Percentiles rank a stretch among this genome's conserved stretches.
Evolutionary conservation across 2,329 filamentous ascomycete species (phyloP).

Genomic region (Xylariomycetidae sp.): DNA sequence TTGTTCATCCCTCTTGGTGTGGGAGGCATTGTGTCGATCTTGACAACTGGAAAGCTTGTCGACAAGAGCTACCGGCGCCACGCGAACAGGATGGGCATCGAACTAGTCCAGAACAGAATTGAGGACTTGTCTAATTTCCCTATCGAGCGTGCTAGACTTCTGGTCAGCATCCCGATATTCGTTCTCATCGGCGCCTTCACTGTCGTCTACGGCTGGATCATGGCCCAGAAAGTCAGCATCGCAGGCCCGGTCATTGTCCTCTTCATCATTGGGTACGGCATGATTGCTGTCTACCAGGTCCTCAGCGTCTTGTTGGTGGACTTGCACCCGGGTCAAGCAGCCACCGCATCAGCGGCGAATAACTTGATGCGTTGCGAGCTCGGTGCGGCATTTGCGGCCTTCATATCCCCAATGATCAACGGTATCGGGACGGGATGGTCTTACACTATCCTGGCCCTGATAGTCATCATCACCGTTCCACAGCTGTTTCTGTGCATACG

Average conservation of each 20-base stretch:
- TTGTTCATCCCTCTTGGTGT: neutral
- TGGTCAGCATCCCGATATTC: neutral
- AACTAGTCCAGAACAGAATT: neutral
- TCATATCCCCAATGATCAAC: neutral
- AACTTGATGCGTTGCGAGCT: neutral
- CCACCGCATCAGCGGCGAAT: neutral
- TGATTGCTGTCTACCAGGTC: neutral
- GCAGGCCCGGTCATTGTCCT: neutral
- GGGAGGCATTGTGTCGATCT: neutral
- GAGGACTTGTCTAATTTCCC: neutral
- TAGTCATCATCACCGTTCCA: neutral
- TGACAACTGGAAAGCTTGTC: neutral
- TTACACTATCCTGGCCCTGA: neutral
- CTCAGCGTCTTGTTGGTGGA: neutral
- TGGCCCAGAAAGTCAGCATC: neutral
- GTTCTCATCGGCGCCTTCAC: neutral
- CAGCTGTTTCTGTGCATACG: neutral
- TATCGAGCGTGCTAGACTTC: neutral
- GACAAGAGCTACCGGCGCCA: neutral
- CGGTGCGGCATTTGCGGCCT: neutral
- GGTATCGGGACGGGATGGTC: neutral
- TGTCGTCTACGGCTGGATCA: conserved; percentile 15
- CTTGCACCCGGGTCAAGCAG: neutral
- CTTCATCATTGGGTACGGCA: neutral
- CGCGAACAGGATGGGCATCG: neutral